These are phyloP conservation scores for Antrodiella citrinella DNA, from an alignment of 768 basidiomycete genomes.

Conservation along the genomic window DNA sequence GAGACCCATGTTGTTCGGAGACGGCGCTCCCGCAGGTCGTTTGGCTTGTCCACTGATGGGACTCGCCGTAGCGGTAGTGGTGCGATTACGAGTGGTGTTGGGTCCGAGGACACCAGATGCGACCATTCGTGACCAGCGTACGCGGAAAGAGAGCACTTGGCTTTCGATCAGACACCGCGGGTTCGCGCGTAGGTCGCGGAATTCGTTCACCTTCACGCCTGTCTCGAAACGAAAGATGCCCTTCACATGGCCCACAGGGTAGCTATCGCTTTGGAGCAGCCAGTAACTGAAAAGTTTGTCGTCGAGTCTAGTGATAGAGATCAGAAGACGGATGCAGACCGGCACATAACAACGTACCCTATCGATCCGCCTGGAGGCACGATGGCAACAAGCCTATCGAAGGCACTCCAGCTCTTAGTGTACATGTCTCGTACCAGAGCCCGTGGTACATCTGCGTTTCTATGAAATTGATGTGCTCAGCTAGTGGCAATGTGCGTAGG, in stretches of 20 bases:
- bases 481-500: neutral
- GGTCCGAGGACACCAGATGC: slow-evolving; percentile 59
- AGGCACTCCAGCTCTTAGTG: slow-evolving; percentile 89
- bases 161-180: slow-evolving; percentile 81
- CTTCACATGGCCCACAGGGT: slow-evolving; percentile 70
- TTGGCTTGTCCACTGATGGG: slow-evolving; percentile 13
- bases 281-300: slow-evolving; percentile 90
- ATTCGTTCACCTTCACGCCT: slow-evolving; percentile 81
- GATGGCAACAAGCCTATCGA: slow-evolving; percentile 80
- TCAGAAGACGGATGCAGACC: neutral
- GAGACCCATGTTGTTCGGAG: slow-evolving; percentile 45
- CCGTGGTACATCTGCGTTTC: slow-evolving; percentile 80
- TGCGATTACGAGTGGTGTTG: slow-evolving; percentile 23
- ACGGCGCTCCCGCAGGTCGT: slow-evolving; percentile 9
- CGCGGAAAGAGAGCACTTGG: slow-evolving; percentile 73
- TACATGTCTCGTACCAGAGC: slow-evolving; percentile 86
- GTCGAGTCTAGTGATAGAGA: slow-evolving; percentile 53
- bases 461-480: slow-evolving; percentile 18
- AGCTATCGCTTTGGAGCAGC: slow-evolving; percentile 73
- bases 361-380: slow-evolving; percentile 89
- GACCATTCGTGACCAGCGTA: slow-evolving; percentile 72
- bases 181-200: slow-evolving; percentile 82
- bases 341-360: slow-evolving; percentile 44
- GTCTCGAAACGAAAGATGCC: slow-evolving; percentile 86
- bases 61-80: slow-evolving; percentile 18